Percentiles rank a stretch among this genome's conserved stretches.
Evolutionary conservation across 2,329 filamentous ascomycete species (phyloP).

Genomic region (Penicillium sp.): DNA sequence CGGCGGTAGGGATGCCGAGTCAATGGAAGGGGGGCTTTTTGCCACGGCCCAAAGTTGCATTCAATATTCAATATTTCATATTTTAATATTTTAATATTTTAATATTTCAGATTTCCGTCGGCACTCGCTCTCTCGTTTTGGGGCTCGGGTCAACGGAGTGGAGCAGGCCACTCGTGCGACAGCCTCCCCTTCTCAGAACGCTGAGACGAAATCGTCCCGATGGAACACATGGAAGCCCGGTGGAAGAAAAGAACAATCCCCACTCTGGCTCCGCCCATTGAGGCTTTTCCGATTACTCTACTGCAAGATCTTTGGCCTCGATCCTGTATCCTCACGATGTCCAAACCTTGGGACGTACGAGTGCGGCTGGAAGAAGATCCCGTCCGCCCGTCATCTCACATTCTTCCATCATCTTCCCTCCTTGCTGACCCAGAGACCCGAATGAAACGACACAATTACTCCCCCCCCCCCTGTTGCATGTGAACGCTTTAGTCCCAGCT

Average conservation of each 20-base stretch:
- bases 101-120: too few relatives aligned
- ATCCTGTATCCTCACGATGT: too few relatives aligned
- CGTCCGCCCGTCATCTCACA: too few relatives aligned
- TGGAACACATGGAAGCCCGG: conserved; percentile 17
- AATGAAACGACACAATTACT: not conserved
- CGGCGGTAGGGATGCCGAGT: conserved; percentile 1
- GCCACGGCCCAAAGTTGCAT: conserved; percentile 19
- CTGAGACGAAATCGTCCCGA: too few relatives aligned
- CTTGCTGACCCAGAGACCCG: too few relatives aligned
- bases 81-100: too few relatives aligned
- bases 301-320: not conserved
- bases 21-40: conserved; percentile 11
- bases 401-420: too few relatives aligned
- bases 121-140: too few relatives aligned
- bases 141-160: conserved; percentile 17
- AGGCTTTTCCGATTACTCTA: conserved; percentile 11
- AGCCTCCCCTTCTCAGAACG: conserved; percentile 12
- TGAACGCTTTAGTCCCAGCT: conserved; percentile 7
- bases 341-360: too few relatives aligned
- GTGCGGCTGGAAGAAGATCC: too few relatives aligned
- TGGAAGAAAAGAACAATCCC: conserved; percentile 15
- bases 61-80: too few relatives aligned
- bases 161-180: conserved; percentile 11
- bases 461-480: not conserved
- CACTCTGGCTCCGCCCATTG: conserved; percentile 10